Percentiles rank a stretch among this genome's conserved stretches.
Evolutionary conservation across 768 basidiomycete species (phyloP).

Genomic region (Tulasnella sp.): DNA sequence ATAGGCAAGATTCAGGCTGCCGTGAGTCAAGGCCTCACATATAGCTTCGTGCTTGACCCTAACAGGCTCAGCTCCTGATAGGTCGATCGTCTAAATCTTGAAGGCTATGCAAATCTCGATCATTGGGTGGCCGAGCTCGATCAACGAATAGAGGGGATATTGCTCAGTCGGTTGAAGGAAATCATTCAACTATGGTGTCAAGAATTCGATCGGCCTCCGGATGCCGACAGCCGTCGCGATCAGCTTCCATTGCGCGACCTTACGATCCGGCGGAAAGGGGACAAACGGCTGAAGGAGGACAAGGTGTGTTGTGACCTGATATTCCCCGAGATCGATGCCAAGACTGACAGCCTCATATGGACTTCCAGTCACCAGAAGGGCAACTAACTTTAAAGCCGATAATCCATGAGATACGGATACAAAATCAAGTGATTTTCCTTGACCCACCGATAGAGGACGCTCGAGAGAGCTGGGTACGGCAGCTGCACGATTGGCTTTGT

Average conservation of each 20-base stretch:
- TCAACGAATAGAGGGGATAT: conserved; percentile 68
- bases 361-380: conserved; percentile 53
- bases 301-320: conserved; percentile 38
- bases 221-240: conserved; percentile 50
- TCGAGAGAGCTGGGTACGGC: conserved; percentile 76
- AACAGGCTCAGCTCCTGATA: conserved; percentile 24
- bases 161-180: conserved; percentile 60
- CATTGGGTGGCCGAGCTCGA: conserved; percentile 75
- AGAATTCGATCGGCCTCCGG: conserved; percentile 72
- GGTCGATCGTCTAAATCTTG: conserved; percentile 91
- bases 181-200: conserved; percentile 80
- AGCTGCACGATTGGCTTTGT: conserved; percentile 87
- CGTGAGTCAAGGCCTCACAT: conserved; percentile 34
- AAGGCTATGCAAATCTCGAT: conserved; percentile 91
- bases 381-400: conserved; percentile 73
- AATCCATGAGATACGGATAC: conserved; percentile 92
- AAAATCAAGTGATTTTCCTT: conserved; percentile 97
- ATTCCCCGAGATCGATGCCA: background rate
- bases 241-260: conserved; percentile 40
- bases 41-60: background rate
- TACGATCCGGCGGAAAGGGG: conserved; percentile 53
- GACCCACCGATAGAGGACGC: conserved; percentile 97
- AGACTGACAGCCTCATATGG: background rate
- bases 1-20: conserved; percentile 74
- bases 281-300: conserved; percentile 60